Evolutionary conservation across 768 basidiomycete species (phyloP).

Genomic region (Tephrocybe sp.): DNA sequence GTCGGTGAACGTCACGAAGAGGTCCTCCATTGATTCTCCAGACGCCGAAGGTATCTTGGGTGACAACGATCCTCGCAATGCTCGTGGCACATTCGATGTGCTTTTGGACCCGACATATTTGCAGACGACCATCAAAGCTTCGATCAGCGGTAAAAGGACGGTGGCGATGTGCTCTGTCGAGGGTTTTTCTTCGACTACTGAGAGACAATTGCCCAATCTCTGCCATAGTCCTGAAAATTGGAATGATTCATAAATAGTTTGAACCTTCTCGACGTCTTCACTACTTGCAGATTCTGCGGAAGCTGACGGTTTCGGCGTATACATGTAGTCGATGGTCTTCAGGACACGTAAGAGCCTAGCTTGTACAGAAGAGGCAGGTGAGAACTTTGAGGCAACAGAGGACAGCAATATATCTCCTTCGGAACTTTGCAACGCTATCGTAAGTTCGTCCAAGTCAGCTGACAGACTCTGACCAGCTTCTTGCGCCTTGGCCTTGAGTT

Average conservation of each 20-base stretch:
- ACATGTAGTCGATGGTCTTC: constrained; percentile 98
- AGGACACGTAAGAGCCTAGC: constrained; percentile 94
- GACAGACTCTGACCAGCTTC: constrained; percentile 78
- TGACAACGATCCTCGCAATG: constrained; percentile 62
- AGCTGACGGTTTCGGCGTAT: constrained; percentile 54
- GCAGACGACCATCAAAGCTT: constrained; percentile 97
- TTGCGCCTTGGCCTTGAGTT: constrained; percentile 82
- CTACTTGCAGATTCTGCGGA: constrained; percentile 35
- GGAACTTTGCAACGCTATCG: constrained; percentile 54
- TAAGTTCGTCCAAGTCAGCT: constrained; percentile 75
- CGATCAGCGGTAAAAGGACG: constrained; percentile 90
- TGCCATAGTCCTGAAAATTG: constrained; percentile 87
- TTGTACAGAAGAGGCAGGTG: constrained; percentile 89
- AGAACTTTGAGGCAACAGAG: constrained; percentile 84
- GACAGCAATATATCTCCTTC: constrained; percentile 56
- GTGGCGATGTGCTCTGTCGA: constrained; percentile 88
- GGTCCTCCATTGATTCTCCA: constrained; percentile 79
- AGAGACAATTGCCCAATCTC: constrained; percentile 85
- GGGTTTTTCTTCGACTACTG: constrained; percentile 73
- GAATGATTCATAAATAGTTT: constrained; percentile 89
- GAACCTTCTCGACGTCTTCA: constrained; percentile 76
- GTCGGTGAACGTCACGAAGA: constrained; percentile 93
- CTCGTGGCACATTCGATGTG: constrained; percentile 41
- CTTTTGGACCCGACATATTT: constrained; percentile 83
- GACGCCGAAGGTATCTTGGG: constrained; percentile 68